phyloP scores from a whole-genome alignment of 225 moss, liverwort and hornwort genomes.

The Pseudoscleropodium purum region DNA sequence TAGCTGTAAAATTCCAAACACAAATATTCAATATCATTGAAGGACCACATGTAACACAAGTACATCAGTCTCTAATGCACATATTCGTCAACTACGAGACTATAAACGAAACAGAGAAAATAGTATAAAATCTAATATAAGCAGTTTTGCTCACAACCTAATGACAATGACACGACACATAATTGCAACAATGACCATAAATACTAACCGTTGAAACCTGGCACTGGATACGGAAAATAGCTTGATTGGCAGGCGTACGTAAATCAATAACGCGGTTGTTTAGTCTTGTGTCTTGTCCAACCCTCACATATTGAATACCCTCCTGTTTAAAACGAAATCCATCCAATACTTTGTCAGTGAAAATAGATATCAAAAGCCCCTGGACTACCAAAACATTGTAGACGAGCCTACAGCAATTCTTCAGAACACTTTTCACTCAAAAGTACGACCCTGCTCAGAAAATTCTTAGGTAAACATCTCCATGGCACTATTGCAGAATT shows the following conservation, averaged over 20 bases:
- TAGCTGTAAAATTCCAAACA: conserved; percentile 35
- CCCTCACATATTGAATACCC: conserved; percentile 47
- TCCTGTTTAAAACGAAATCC: conserved; percentile 29
- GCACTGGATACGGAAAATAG: conserved; percentile 76
- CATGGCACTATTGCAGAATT: background rate
- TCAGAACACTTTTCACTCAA: background rate
- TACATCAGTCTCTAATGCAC: background rate
- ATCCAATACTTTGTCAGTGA: background rate
- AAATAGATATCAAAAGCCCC: background rate
- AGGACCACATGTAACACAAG: background rate
- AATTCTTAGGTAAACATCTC: background rate
- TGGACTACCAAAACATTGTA: background rate
- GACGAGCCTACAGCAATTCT: background rate
- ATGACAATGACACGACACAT: background rate
- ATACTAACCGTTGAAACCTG: conserved; percentile 57
- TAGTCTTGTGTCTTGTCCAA: conserved; percentile 78
- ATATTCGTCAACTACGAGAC: background rate
- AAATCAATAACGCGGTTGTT: conserved; percentile 81
- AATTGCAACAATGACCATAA: background rate
- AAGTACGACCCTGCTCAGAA: background rate
- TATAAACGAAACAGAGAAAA: background rate
- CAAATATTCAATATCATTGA: background rate
- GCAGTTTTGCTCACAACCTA: background rate
- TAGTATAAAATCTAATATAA: background rate
- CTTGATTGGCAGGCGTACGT: conserved; percentile 89